Evolutionary conservation across 2,329 filamentous ascomycete genomes (phyloP), one percentile per base, ranked within the genome.

Genomic region (Penicillium vulpinum): DNA sequence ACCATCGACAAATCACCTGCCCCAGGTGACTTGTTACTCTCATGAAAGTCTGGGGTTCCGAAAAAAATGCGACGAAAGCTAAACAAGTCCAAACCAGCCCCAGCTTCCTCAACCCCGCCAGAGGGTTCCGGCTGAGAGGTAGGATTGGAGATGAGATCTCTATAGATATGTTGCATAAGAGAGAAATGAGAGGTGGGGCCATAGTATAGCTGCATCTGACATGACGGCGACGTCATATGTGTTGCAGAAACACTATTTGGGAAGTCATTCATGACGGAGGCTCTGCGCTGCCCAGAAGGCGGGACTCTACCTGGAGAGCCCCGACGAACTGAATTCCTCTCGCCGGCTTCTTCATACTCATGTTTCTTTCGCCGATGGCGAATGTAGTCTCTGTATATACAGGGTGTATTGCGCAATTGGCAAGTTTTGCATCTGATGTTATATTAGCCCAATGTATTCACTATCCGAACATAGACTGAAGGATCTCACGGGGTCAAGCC

Each of bases 181-280:
- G 77, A 72, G 31, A 80, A 80, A 59, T 80, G 78, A 0, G 78
- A 80, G 0, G 78, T 78, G 0, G 78, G 75, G 0, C 78, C 78
- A 65, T 80, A 80, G 61, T 80, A 80, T 0, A 80, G 67, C 58
- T 80, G 77, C 16, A 79, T 70, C 35, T 73, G 67, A 55, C 76
- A 77, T 21, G 76, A 79, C 1, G 78, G 74, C 2, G 77, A 78
- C 26, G 77, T 71, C 62, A 75, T 73, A 60, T 80, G 78, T 9
- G 76, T 79, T 21, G 78, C 78, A 3, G 77, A 76, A n/a, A 80
- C 78, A 54, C 78, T 80, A 56, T 72, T 75, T 51, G 76, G 75
- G 47, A 74, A 69, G 40, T 66, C 60, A 41, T 64, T 61, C 57
- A 65, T 69, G n/a, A 63, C 56, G 1, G 62, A 62, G 13, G 62